Percentiles rank a stretch among this genome's conserved stretches.
phyloP scores from a whole-genome alignment of 2,329 filamentous ascomycete species.

The Pleomassaria siparia region DNA sequence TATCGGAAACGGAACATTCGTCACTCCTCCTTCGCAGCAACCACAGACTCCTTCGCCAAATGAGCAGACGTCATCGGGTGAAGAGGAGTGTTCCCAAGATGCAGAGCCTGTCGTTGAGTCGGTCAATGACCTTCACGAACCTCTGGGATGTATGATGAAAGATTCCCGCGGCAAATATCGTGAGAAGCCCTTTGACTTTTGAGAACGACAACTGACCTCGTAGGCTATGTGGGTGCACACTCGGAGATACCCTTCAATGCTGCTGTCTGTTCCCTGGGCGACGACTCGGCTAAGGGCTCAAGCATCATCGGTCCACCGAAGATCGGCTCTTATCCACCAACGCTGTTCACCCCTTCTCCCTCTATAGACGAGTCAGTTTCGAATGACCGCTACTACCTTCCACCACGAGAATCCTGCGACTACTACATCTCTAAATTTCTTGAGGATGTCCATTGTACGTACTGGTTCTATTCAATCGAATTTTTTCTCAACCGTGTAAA shows the following conservation, averaged over 20 bases:
- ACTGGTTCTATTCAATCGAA: conserved; percentile 42
- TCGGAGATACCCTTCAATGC: conserved; percentile 44
- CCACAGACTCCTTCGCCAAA: conserved; percentile 25
- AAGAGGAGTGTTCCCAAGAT: conserved; percentile 25
- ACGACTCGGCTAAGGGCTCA: conserved; percentile 16
- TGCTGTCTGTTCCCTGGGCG: conserved; percentile 36
- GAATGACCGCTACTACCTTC: conserved; percentile 31
- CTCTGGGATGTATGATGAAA: conserved; percentile 41
- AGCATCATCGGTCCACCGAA: conserved; percentile 34
- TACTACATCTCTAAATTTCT: conserved; percentile 38
- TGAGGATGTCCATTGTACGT: conserved; percentile 38
- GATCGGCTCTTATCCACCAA: conserved; percentile 35
- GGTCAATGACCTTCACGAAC: conserved; percentile 39
- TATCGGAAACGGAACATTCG: conserved; percentile 33
- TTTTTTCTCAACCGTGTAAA: conserved; percentile 34
- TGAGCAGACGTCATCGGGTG: conserved; percentile 24
- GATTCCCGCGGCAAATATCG: conserved; percentile 38
- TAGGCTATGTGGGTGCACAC: conserved; percentile 38
- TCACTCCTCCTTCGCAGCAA: conserved; percentile 23
- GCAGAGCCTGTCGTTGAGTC: conserved; percentile 26
- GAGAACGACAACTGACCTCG: conserved; percentile 1
- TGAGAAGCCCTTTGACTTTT: conserved; percentile 8
- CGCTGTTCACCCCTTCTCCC: conserved; percentile 21
- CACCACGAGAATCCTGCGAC: conserved; percentile 30
- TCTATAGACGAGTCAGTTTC: conserved; percentile 16